Base-by-base conservation (phyloP, 83 land plant genomes). In the Diphasiastrum complanatum region DNA sequence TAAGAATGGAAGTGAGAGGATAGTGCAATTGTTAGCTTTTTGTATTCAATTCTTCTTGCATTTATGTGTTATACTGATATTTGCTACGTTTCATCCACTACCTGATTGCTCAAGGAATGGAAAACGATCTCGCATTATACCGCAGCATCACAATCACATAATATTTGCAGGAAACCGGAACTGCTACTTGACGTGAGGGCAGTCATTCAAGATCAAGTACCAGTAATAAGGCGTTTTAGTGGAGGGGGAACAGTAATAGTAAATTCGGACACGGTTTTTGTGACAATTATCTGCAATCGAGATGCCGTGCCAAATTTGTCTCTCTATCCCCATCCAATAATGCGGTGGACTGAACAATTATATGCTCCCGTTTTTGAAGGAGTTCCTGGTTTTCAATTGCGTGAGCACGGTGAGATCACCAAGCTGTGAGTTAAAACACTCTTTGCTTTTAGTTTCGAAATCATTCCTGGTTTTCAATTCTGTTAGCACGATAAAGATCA, bases 241-340 rank as follows among this genome's bases (percentile, higher is more conserved):
- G 79, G 79, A 25, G 75, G 78, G 3, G 75, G 78, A 36, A 70
- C 78, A 1, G 75, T 75, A 30, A 65, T 76, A 30, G 79, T 76
- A 16, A 75, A 76, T 59, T 36, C 59, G 14, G 64, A 47, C 40
- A 76, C 79, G 0, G 33, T 76, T 14, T 76, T 76, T 54, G 75
- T 76, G 35, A 70, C 79, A 6, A 59, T 76, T 1, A 76, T 76
- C 19, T 76, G 79, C 43, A 2, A 32, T 24, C 48, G 51, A 18
- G 59, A 51, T 27, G 75, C 69, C 0, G 51, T 76, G 31, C 70
- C 63, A 6, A 47, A 30, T 6, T 38, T 66, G 24, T 30, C 57
- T 16, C 65, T 70, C 38, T 76, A 57, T 45, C 79, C 79, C 1
- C 47, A 70, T 0, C 75, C 75, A 10, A 70, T 76, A 63, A 64